Conservation (phyloP, 345 rosid genomes). For the Tarenaya hassleriana region DNA sequence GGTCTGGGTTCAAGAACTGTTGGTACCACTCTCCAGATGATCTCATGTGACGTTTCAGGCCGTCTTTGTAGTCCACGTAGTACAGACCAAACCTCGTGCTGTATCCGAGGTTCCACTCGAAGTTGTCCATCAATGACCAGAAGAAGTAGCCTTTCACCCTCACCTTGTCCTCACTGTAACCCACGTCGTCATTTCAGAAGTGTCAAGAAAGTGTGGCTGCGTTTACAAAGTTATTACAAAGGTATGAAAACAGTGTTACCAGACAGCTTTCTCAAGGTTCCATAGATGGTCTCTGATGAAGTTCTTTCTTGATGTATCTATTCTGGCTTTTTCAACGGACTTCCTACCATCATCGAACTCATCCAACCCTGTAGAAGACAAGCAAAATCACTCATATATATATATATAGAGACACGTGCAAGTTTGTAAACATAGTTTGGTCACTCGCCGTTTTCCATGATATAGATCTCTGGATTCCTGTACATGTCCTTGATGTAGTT, state of each 20-base stretch:
- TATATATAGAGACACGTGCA: neutral
- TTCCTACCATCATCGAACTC: neutral
- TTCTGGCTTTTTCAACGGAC: neutral
- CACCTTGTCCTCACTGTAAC: slow-evolving; percentile 2
- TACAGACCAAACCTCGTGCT: slow-evolving; percentile 1
- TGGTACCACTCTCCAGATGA: neutral
- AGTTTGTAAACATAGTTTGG: neutral
- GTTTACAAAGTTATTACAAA: too few species aligned
- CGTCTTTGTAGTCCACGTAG: slow-evolving; percentile 9
- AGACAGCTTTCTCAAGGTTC: neutral
- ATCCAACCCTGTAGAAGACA: neutral
- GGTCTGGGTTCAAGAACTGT: slow-evolving; percentile 1
- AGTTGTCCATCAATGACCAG: neutral
- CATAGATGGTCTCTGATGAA: neutral
- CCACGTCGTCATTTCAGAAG: too few species aligned
- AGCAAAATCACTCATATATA: neutral
- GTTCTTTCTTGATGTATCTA: neutral
- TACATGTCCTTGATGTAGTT: slow-evolving; percentile 20
- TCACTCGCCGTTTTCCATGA: slow-evolving; percentile 35
- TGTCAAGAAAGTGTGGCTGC: too few species aligned
- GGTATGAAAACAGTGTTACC: neutral
- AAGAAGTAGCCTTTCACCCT: neutral
- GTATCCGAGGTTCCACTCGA: neutral
- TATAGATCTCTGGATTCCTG: slow-evolving; percentile 32
- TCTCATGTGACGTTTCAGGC: neutral